A percentile compares a stretch with the other conserved stretches of the same genome.
Evolutionary conservation across 2,329 filamentous ascomycete species (phyloP).

Genomic region (Calonectria fujianensis): DNA sequence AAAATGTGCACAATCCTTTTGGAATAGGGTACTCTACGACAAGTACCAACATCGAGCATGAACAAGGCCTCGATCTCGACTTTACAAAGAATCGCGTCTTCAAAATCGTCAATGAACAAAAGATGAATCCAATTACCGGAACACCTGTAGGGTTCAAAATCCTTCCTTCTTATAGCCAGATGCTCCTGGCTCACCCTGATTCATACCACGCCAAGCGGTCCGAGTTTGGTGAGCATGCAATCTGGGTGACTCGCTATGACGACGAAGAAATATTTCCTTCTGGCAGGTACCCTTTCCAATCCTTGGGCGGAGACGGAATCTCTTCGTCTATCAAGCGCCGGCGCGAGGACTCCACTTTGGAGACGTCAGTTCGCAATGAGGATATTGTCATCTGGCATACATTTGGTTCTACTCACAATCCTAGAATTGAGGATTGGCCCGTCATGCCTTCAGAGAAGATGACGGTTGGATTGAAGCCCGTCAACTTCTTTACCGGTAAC

Average conservation of each 20-base stretch:
- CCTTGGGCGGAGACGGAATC: slow-evolving; percentile 63
- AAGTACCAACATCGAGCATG: slow-evolving; percentile 64
- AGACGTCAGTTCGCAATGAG: slow-evolving; percentile 66
- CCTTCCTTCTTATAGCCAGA: slow-evolving; percentile 66
- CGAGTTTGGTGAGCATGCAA: slow-evolving; percentile 65
- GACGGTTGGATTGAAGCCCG: slow-evolving; percentile 69
- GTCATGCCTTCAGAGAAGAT: slow-evolving; percentile 80
- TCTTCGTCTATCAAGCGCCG: slow-evolving; percentile 56
- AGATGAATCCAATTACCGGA: slow-evolving; percentile 64
- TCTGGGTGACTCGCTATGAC: slow-evolving; percentile 67
- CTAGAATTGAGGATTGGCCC: slow-evolving; percentile 80
- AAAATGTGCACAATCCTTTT: slow-evolving; percentile 70
- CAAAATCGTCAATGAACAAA: slow-evolving; percentile 68
- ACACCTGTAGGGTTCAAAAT: slow-evolving; percentile 69
- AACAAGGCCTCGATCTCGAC: slow-evolving; percentile 70
- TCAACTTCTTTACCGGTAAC: slow-evolving; percentile 72
- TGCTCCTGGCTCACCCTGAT: slow-evolving; percentile 62
- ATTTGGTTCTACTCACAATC: slow-evolving; percentile 78
- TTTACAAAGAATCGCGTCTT: slow-evolving; percentile 68
- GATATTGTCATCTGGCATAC: slow-evolving; percentile 76
- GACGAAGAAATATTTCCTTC: slow-evolving; percentile 66
- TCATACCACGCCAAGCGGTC: slow-evolving; percentile 64
- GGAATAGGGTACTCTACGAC: slow-evolving; percentile 67
- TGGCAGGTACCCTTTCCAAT: slow-evolving; percentile 69
- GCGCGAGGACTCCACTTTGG: slow-evolving; percentile 1